These are phyloP conservation scores for Haplosporangium gracile DNA, from an alignment of 192 early-diverging fungal species.

Conservation along the genomic window DNA sequence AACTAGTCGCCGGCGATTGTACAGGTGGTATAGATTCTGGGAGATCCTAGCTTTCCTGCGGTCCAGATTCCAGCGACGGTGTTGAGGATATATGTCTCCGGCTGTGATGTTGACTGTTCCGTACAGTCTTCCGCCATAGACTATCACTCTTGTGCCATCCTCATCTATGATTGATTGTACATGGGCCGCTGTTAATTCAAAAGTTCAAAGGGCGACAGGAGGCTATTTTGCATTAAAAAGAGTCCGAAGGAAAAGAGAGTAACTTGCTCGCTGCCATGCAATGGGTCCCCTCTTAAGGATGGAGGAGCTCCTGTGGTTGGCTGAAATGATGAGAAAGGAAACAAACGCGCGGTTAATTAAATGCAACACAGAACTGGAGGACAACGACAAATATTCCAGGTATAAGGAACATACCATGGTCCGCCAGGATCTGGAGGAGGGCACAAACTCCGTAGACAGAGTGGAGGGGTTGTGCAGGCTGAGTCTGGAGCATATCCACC, in stretches of 20 bases:
- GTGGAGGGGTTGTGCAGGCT: background rate
- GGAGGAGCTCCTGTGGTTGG: conserved; percentile 22
- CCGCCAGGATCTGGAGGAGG: conserved; percentile 1
- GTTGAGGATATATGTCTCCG: conserved; percentile 28
- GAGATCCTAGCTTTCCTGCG: conserved; percentile 12
- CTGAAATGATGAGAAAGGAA: background rate
- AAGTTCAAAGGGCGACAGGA: too few relatives aligned
- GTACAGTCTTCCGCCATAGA: conserved; percentile 28
- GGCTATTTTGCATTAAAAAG: too few relatives aligned
- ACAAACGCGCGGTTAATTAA: background rate
- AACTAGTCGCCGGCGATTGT: conserved; percentile 43
- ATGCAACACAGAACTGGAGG: too few relatives aligned
- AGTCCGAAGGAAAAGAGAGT: background rate
- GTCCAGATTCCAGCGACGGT: conserved; percentile 17
- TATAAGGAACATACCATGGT: conserved; percentile 10
- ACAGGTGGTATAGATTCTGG: conserved; percentile 27
- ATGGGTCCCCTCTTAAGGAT: conserved; percentile 29
- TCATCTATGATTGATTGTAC: conserved; percentile 17
- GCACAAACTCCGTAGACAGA: conserved; percentile 38
- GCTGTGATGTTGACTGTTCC: background rate
- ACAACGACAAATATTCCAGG: too few relatives aligned
- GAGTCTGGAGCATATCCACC: conserved; percentile 23
- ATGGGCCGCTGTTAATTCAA: too few relatives aligned
- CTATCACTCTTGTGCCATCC: conserved; percentile 23
- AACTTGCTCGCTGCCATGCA: conserved; percentile 48